A percentile compares a stretch with the other conserved stretches of the same genome.
phyloP scores from a whole-genome alignment of 164 flowering plant genomes.

The Hamamelis virginiana region DNA sequence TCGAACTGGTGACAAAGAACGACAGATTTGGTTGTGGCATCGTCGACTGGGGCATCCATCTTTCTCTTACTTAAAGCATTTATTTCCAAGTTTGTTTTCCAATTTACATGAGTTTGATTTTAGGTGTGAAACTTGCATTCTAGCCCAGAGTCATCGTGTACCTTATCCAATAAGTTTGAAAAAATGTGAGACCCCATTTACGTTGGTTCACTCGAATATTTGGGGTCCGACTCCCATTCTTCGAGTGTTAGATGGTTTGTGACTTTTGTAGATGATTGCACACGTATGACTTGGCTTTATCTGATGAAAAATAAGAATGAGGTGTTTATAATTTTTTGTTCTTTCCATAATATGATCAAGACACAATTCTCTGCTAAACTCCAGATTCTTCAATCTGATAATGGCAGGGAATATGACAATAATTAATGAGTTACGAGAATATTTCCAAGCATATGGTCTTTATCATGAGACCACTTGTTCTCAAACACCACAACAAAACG shows the following conservation, averaged over 20 bases:
- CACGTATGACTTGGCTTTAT: no score
- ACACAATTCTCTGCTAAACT: not conserved
- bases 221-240: not conserved
- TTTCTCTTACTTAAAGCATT: not conserved
- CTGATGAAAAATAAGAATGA: not conserved
- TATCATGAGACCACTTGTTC: slow-evolving; percentile 1
- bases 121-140: slow-evolving; percentile 5
- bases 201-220: not conserved
- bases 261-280: no score
- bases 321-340: not conserved
- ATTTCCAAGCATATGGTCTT: slow-evolving; percentile 7
- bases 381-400: not conserved
- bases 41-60: not conserved
- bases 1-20: not conserved
- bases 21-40: slow-evolving; percentile 4
- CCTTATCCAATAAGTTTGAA: no score
- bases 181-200: slow-evolving; percentile 7
- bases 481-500: no score
- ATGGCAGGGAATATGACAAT: no score
- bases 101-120: slow-evolving; percentile 1
- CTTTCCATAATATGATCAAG: not conserved
- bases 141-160: not conserved
- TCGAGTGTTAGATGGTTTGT: no score
- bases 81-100: no score
- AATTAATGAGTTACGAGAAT: not conserved